Evolutionary conservation across 768 basidiomycete species (phyloP), one percentile per base, ranked within the genome.

Genomic region (Boletus sp.): DNA sequence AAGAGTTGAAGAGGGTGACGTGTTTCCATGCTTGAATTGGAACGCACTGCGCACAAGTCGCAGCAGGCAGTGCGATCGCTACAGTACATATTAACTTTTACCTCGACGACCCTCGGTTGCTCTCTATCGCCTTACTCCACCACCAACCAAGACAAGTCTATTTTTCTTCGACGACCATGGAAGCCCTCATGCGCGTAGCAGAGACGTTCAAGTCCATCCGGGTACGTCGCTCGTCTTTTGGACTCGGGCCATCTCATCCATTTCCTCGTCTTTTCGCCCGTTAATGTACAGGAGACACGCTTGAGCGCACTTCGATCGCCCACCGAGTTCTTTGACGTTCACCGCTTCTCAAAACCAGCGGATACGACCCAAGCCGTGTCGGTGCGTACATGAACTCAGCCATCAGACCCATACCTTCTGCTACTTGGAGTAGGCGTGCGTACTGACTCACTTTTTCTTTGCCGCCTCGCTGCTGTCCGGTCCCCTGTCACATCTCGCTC

Each of bases 331-430:
- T 93, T 94, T 67, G 92, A 94, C 75, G 75, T 80, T 62, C 85
- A 93, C 62, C 85, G 91, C 20, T 73, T 95, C 50, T 94, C 92
- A n/a, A 78, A 85, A 65, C 92, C 92, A 10, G 85, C 85, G 28
- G 90, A 94, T 68, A 69, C 92, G 47, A 90, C 91, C 70, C 81
- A 85, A 58, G 89, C 90, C 45, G 87, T 87, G 37, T 83, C 86
- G 62, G 90, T 90, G 59, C 66, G 86, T 75, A 30, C 42, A 29
- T 6, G 17, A 30, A 5, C 33, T 52, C 35, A 20, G 20, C 45
- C n/a, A 32, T 44, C 42, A 24, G 33, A 18, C 29, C 10, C 18
- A 3, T 18, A 7, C 20, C 17, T 40, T 24, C 7, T 18, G 20
- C 20, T 42, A 20, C 42, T n/a, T 11, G 15, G 20, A 20, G 17